Conservation (phyloP, 108 stramenopile species). For the Nitzschia palea region DNA sequence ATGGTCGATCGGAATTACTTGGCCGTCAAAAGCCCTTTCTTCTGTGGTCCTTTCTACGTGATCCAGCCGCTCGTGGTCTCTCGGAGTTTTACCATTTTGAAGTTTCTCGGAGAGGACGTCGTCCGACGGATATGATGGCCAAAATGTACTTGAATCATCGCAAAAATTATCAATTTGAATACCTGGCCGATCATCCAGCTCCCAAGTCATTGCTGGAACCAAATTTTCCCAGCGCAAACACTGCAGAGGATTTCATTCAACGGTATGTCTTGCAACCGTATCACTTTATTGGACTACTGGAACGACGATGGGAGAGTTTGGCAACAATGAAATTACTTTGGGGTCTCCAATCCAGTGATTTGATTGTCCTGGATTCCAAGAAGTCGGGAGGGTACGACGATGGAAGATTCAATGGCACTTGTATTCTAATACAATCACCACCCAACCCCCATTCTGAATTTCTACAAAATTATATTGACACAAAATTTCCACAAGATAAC, state of each 20-base stretch:
- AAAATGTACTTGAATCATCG: background rate
- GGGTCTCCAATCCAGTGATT: constrained; percentile 13
- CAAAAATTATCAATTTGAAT: constrained; percentile 8
- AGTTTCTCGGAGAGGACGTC: constrained; percentile 30
- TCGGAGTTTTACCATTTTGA: constrained; percentile 47
- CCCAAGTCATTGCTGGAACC: background rate
- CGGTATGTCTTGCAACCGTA: constrained; percentile 23
- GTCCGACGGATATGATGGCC: constrained; percentile 24
- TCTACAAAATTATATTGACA: background rate
- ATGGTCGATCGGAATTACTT: constrained; percentile 10
- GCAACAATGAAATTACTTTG: constrained; percentile 27
- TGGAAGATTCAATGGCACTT: constrained; percentile 22
- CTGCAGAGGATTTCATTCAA: background rate
- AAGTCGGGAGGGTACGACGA: constrained; percentile 32
- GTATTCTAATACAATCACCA: constrained; percentile 11
- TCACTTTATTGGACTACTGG: constrained; percentile 36
- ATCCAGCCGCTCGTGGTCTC: constrained; percentile 42
- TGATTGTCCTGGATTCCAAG: constrained; percentile 30
- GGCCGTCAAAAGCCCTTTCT: constrained; percentile 16
- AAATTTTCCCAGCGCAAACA: background rate
- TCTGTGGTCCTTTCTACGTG: constrained; percentile 45
- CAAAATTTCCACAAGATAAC: background rate
- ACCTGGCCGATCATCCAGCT: constrained; percentile 3
- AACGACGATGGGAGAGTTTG: constrained; percentile 33
- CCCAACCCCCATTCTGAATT: background rate